Evolutionary conservation across 768 basidiomycete species (phyloP), one percentile per base, ranked within the genome.

Genomic region (Leucosporidium creatinivorum): DNA sequence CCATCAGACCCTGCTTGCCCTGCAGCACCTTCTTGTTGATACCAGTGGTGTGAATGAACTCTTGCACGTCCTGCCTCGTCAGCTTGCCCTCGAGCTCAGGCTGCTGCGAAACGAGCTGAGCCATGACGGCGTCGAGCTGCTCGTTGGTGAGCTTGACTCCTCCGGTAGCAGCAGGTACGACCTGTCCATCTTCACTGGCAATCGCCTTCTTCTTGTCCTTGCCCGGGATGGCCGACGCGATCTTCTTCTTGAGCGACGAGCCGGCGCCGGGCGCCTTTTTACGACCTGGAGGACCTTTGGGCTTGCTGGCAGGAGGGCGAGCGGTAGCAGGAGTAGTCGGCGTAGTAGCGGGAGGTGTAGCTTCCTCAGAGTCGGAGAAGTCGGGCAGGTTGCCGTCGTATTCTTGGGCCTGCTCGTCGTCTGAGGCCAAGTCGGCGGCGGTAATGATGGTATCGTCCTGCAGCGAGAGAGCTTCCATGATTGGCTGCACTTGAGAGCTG

Each of bases 1-100:
- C 90, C 26, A 87, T 87, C 39, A 88, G 69, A 15, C 87, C 89
- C 49, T 85, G 80, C 76, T 92, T 91, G 10, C 91, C 91, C 75
- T 90, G 86, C 26, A 89, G 80, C 23, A 91, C 84, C 75, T 94
- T 91, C 84, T 72, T 59, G 60, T 66, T 65, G 23, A 69, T 64
- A 30, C 68, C 58, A 1, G 66, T 15, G 48, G 52, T n/a, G 25
- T 62, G 61, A 58, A 88, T 87, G 58, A 93, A 82, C 76, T 88
- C 89, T 77, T 91, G 80, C 68, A 89, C 87, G 72, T 89, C 85
- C 67, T 93, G 77, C 5, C 85, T 86, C 66, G 84, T 80, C 63
- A 86, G 80, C 52, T 93, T 83, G 63, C 86, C 85, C 49, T 86
- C 87, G 66, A 84, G 82, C 66, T 86, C 85, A 23, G 84, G 82